Base-by-base conservation (phyloP, 176 grass and related monocot species). In the Urochloa ruziziensis region DNA sequence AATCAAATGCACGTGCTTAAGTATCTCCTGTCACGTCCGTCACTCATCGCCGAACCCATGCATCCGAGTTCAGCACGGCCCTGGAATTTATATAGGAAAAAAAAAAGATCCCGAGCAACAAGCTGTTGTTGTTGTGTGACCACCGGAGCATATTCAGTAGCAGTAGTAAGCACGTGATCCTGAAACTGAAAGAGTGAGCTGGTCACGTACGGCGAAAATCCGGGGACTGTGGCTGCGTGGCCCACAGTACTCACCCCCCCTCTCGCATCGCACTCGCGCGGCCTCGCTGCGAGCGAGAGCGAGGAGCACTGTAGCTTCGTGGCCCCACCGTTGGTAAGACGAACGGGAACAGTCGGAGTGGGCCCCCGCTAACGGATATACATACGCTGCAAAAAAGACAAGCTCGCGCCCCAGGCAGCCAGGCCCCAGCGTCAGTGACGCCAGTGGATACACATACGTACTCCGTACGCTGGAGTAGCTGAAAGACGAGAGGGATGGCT, bases 191-290 rank as follows among this genome's bases (percentile, higher is more conserved):
- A 7, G 6, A 40, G 37, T 9, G n/a, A 21, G 62, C 28, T 37
- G 32, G 51, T 0, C 51, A 37, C 5, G 37, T 6, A 40, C 73
- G 7, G 52, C 9, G 52, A 12, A 62, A 62, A 62, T 44, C 54
- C 25, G 52, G 56, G 57, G 40, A 53, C 58, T 30, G 1, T 21
- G 19, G 3, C n/a, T 46, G 3, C 19, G 58, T 12, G 44, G 37
- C 19, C 19, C 8, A 46, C 46, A n/a, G n/a, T n/a, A n/a, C n/a
- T n/a, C n/a, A n/a, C n/a, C n/a, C n/a, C n/a, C 49, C 5, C 34
- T 43, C 13, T 48, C 34, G n/a, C 64, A 42, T 81, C 64, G 65
- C 79, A 21, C 23, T 70, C 79, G 25, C 70, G n/a, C n/a, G n/a
- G n/a, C n/a, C n/a, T n/a, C n/a, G n/a, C n/a, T n/a, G n/a, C n/a